Evolutionary conservation across 306 rosid genomes (phyloP), one percentile per base, ranked within the genome.

Genomic region (Castanopsis chinensis): DNA sequence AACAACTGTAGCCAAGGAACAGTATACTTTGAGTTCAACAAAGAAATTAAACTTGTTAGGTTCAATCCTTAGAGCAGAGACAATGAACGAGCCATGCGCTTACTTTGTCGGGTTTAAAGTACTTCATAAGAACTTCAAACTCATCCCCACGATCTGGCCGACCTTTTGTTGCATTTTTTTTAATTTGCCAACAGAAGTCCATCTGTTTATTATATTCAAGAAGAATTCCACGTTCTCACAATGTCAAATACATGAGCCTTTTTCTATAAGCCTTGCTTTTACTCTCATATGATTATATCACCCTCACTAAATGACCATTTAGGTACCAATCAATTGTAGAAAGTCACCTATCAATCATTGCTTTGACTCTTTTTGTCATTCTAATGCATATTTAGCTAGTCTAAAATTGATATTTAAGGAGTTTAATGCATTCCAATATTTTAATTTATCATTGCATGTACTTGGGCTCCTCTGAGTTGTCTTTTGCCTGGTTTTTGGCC

Each of bases 141-240:
- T 83, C 85, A 88, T 79, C 76, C 82, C 84, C 97, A 93, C 94
- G 97, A 88, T 81, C 87, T 91, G 75, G 92, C 91, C 84, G 87
- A 63, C 90, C 86, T 15, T 74, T 41, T 77, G 72, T 32, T 71
- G 64, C 49, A 21, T 1, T 27, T 51, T 85, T 17, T 84, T 76
- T 83, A 83, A 70, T 85, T 73, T 12, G 61, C 83, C 78, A 3
- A 75, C 74, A 85, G 73, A 84, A 84, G 83, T 83, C 88, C 49
- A 9, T 63, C 68, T 7, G 19, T 52, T 74, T 85, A 70, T 79
- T 78, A 71, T 87, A 82, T 76, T 82, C 67, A 32, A 75, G 80
- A 72, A 78, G 85, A 85, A 90, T 65, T 81, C 89, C 97, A 92
- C 92, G 95, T 91, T 88, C 91, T 82, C 79, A 61, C 83, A 76